Percentiles rank a stretch among this genome's conserved stretches.
Conservation (phyloP, 805 yeast genomes). For the Lachancea thermotolerans region DNA sequence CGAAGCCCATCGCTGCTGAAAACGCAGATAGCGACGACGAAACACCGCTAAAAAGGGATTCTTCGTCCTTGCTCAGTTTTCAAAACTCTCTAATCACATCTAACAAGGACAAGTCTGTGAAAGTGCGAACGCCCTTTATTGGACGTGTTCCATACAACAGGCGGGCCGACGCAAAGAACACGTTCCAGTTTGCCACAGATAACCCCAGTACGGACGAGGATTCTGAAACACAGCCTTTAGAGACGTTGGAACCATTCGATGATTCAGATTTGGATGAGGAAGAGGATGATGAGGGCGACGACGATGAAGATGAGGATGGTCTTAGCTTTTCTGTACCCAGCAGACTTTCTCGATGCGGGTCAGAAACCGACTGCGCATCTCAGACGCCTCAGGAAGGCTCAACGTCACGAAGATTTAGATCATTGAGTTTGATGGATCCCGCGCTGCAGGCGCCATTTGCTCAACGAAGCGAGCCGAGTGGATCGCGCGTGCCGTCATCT, state of each 20-base stretch:
- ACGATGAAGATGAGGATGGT: conserved; percentile 31
- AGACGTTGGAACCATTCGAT: conserved; percentile 9
- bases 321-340: conserved; percentile 35
- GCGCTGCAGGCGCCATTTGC: conserved; percentile 20
- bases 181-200: background rate
- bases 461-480: conserved; percentile 1
- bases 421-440: conserved; percentile 31
- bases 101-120: conserved; percentile 30
- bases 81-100: conserved; percentile 28
- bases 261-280: conserved; percentile 18
- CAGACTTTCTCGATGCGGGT: conserved; percentile 24
- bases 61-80: conserved; percentile 27
- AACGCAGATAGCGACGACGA: conserved; percentile 13
- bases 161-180: background rate
- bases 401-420: conserved; percentile 26
- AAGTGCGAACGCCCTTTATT: conserved; percentile 22
- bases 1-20: conserved; percentile 1
- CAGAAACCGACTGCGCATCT: conserved; percentile 12
- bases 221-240: conserved; percentile 10
- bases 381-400: conserved; percentile 3
- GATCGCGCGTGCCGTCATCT: conserved; percentile 5
- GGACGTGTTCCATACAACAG: background rate
- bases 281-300: conserved; percentile 24
- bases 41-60: conserved; percentile 23
- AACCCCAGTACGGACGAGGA: conserved; percentile 1